Evolutionary conservation across 75 land plant genomes (phyloP).

Genomic region (Adiantum capillusveneris): DNA sequence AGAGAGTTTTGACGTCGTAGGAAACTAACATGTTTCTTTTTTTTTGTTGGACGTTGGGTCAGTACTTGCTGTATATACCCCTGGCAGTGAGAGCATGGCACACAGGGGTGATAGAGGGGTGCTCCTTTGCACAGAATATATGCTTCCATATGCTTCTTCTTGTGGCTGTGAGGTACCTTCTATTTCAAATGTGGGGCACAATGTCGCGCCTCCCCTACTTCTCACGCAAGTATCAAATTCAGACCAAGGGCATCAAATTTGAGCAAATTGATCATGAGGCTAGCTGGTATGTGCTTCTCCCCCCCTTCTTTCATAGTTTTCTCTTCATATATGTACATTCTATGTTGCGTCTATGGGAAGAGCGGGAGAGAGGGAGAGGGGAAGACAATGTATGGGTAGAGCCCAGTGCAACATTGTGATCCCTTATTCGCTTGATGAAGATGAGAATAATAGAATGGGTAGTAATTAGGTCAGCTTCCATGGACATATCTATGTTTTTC

Average conservation of each 20-base stretch:
- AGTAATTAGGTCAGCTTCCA: no score
- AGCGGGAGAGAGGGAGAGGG: no score
- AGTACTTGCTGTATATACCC: background rate
- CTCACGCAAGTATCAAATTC: slow-evolving; percentile 19
- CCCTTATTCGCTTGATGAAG: no score
- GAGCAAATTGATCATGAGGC: slow-evolving; percentile 31
- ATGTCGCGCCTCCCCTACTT: slow-evolving; percentile 13
- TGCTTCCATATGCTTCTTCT: slow-evolving; percentile 20
- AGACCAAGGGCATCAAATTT: slow-evolving; percentile 20
- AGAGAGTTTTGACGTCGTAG: no score
- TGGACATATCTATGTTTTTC: no score
- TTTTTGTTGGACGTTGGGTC: background rate
- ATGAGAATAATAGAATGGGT: no score
- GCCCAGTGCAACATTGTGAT: no score
- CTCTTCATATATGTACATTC: no score
- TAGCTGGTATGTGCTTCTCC: slow-evolving; percentile 17
- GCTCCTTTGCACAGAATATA: background rate
- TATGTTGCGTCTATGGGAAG: no score
- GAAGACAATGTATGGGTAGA: no score
- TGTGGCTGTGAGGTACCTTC: slow-evolving; percentile 19
- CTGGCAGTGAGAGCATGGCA: background rate
- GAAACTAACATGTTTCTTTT: background rate
- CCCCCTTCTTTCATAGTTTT: no score
- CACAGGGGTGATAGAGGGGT: background rate
- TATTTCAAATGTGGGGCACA: slow-evolving; percentile 25